Evolutionary conservation across 2,329 filamentous ascomycete species (phyloP), one percentile per base, ranked within the genome.

Genomic region (Sclerotinia subarctica): DNA sequence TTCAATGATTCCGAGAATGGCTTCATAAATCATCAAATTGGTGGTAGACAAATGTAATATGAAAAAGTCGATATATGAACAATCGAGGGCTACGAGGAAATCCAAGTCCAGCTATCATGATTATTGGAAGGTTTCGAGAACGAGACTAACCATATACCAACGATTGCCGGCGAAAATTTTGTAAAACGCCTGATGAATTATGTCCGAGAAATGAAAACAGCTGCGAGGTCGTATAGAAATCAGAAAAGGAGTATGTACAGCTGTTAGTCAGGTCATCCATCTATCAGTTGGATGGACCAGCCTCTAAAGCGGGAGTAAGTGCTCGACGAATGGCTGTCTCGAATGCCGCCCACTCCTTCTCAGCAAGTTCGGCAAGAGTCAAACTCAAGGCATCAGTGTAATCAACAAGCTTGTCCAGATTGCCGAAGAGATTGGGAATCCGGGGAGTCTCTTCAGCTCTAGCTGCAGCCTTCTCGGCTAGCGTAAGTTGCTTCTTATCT

Each of bases 321-420:
- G 73, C 72, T 56, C 69, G 62, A 11, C 77, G 76, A 35, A 88
- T 76, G 60, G 85, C 80, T 5, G 77, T 75, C 74, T 87, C 83
- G 7, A 88, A 78, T 3, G 81, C 81, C 7, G 74, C 71, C 73
- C 84, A 82, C 76, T 88, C 86, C 17, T 74, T 71, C 6, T 76
- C 70, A 2, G 82, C 82, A 15, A 81, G 80, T 51, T 83, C 74
- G 0, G 79, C 78, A 3, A 88, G 79, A 7, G 82, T 83, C 78
- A 85, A 78, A 32, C 78, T 73, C 1, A 72, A 73, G 1, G 83
- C 82, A 29, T 68, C 64, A 6, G 73, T 70, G 5, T 78, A 79
- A 47, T 77, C 76, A 26, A 84, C 72, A 73, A 85, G 85, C 72
- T 81, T 85, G 19, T 85, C 84, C 78, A 85, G 85, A 46, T 73